Conservation (phyloP, 805 yeast genomes). For the Candida chilensis region DNA sequence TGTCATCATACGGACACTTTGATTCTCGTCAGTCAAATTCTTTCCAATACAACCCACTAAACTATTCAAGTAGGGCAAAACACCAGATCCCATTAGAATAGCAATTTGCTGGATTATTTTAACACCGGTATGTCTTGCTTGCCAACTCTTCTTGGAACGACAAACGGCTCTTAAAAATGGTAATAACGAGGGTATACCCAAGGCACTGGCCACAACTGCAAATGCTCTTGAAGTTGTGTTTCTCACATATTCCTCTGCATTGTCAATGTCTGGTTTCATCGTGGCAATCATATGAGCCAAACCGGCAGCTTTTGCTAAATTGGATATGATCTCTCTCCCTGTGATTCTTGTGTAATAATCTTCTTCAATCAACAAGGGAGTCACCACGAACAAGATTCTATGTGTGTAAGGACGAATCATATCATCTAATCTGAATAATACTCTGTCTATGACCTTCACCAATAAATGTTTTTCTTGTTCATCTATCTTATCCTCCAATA, state of each 20-base stretch:
- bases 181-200: constrained; percentile 62
- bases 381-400: constrained; percentile 60
- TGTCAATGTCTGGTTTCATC: constrained; percentile 75
- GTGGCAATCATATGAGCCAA: constrained; percentile 70
- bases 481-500: constrained; percentile 63
- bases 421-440: constrained; percentile 58
- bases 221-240: constrained; percentile 69
- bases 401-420: constrained; percentile 65
- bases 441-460: constrained; percentile 66
- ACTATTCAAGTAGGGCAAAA: constrained; percentile 64
- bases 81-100: constrained; percentile 54
- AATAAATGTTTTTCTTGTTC: constrained; percentile 79
- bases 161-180: constrained; percentile 83
- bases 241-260: constrained; percentile 72
- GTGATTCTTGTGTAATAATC: constrained; percentile 67
- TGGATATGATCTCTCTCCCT: constrained; percentile 72
- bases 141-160: constrained; percentile 67
- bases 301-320: constrained; percentile 75
- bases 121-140: constrained; percentile 77
- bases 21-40: constrained; percentile 58
- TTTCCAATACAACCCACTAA: constrained; percentile 53
- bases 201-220: constrained; percentile 75
- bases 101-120: constrained; percentile 73
- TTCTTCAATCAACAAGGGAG: constrained; percentile 76
- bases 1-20: constrained; percentile 57